Evolutionary conservation across 805 yeast species (phyloP), one percentile per base, ranked within the genome.

Genomic region (Saccharomyces kudriavzevii): DNA sequence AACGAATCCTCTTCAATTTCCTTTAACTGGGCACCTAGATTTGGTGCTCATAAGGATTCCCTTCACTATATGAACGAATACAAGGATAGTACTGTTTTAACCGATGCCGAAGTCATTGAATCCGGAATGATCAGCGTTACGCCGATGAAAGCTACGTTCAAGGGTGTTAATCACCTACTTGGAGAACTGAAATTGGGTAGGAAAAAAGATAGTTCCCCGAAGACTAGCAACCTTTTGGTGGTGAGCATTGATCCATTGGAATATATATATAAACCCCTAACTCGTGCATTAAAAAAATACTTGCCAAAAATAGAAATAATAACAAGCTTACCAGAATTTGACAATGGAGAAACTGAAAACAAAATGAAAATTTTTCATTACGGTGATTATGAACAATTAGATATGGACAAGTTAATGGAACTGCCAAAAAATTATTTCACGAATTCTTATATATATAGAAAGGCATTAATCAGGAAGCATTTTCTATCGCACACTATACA

Each of bases 391-490:
- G 99, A 92, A 66, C 89, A 87, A 49, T 70, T 90, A 24, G 87
- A 91, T 63, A 79, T 90, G 63, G 97, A 91, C 60, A 72, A 74
- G 61, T 53, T 68, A 20, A 67, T 73, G 25, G 73, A 77, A 0
- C 52, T 59, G 11, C 50, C 54, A 43, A 51, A 59, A 2, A 71
- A 74, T 27, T 91, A 90, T 67, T 72, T 82, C 52, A 75, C 87
- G 1, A 88, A 91, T 56, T 83, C 96, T 1, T 92, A 89, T 67
- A 81, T 90, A 45, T 92, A 87, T 68, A 77, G 99, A 60, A 94
- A 94, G 66, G 96, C 92, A 0, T 71, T 94, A 52, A 94, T 92
- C 49, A 78, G 99, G 56, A 94, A 94, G 68, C 96, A 94, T 68
- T 91, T 83, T 62, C 73, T 94, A 56, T 81, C 94, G n/a, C 84